These are phyloP conservation scores for Wolfiporia cocos DNA, from an alignment of 1,284 basidiomycete genomes.

Conservation along the genomic window DNA sequence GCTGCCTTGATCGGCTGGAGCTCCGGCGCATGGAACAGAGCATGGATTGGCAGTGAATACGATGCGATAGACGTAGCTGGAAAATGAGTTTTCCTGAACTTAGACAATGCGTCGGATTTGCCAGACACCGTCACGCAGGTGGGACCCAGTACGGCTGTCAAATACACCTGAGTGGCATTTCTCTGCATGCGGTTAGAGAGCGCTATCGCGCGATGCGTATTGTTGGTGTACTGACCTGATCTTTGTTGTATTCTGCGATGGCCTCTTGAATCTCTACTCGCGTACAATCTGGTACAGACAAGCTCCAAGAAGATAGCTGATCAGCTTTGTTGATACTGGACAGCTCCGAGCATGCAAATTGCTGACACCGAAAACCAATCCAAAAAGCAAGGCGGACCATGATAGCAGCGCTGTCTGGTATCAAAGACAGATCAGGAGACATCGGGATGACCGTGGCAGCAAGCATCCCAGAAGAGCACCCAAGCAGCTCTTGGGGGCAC, in stretches of 20 bases:
- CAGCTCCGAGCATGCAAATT: too few species aligned
- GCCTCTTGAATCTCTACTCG: background rate
- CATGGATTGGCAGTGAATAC: constrained; percentile 38
- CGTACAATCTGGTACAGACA: background rate
- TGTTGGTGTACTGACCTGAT: background rate
- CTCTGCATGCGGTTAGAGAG: constrained; percentile 2
- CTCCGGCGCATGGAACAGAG: constrained; percentile 46
- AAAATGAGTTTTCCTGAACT: constrained; percentile 34
- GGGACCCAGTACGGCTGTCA: constrained; percentile 45
- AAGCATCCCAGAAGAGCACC: background rate
- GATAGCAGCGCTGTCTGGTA: background rate
- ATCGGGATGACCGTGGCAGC: background rate
- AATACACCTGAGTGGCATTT: constrained; percentile 28
- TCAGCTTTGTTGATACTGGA: background rate
- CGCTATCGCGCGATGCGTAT: background rate
- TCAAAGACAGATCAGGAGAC: background rate
- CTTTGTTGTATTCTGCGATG: background rate
- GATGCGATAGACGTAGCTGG: constrained; percentile 23
- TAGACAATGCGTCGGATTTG: constrained; percentile 39
- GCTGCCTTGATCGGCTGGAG: constrained; percentile 24
- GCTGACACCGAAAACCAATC: background rate
- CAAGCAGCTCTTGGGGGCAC: background rate
- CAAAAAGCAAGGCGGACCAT: background rate
- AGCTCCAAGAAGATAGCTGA: background rate
- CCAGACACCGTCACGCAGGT: constrained; percentile 53